Base-by-base conservation (phyloP, 2,329 filamentous ascomycete species). In the Fusarium fujikuroi region DNA sequence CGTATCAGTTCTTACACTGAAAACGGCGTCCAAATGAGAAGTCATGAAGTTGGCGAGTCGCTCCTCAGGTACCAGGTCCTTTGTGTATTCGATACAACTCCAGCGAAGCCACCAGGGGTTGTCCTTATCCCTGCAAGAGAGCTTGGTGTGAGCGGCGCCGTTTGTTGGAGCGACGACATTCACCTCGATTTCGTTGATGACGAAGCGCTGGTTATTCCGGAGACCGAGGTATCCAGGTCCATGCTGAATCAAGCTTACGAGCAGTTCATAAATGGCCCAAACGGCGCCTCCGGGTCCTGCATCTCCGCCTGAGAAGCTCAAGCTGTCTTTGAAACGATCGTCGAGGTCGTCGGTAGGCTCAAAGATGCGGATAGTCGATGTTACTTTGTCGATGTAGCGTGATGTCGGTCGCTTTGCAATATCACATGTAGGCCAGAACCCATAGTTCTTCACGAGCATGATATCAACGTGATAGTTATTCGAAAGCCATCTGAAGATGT, bases 401-500 rank as follows among this genome's bases (percentile, higher is more conserved):
- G 57, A 57, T 5, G 9, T n/a, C 1, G 70, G 70, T 1, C 12
- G 44, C 25, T 60, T 65, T 2, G 23, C 30, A 4, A 73, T 16
- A 9, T 43, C 15, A 61, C 58, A 73, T 2, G 70, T 70, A 0
- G 58, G 34, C 70, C 58, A 73, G 1, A 70, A 25, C 4, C 70
- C 66, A 11, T 36, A 30, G 14, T 53, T 16, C 8, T 70, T 70
- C 1, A 73, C 37, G 18, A 70, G 50, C 60, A 70, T 73, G 15
- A 73, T 40, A 15, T 73, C 66, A 18, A 73, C 57, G 5, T 73
- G 37, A 10, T 63, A 70, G 4, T n/a, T 12, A 1, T 54, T 53
- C 3, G 49, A 32, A 2, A 63, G 11, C 9, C 21, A 19, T 1
- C 15, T 3, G 4, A 59, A 5, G 3, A 73, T 19, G 21, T 58